Conservation (phyloP, 2,329 filamentous ascomycete genomes). For the Talaromyces sp. region DNA sequence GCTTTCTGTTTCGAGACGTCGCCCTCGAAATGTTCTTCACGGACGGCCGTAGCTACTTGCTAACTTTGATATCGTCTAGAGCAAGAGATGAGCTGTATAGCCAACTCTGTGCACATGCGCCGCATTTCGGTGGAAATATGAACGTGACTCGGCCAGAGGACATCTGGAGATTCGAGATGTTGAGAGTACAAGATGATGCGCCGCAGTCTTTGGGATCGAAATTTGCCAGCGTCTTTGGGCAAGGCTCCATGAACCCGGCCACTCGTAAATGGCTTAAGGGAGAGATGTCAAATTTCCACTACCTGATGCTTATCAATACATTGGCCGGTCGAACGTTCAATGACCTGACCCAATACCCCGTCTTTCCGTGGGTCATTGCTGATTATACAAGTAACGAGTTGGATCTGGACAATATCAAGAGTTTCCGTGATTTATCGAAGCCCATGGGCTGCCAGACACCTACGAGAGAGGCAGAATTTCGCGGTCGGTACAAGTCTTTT, state of each 20-base stretch:
- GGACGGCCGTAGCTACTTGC: slow-evolving; percentile 88
- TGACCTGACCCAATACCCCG: slow-evolving; percentile 94
- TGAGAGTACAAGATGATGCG: slow-evolving; percentile 66
- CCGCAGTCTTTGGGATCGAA: slow-evolving; percentile 75
- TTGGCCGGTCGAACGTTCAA: slow-evolving; percentile 97
- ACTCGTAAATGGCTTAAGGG: slow-evolving; percentile 89
- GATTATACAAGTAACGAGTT: slow-evolving; percentile 94
- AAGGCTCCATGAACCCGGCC: slow-evolving; percentile 75
- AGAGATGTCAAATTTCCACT: slow-evolving; percentile 97
- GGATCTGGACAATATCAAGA: slow-evolving; percentile 77
- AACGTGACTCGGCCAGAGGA: slow-evolving; percentile 77
- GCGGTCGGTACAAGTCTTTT: slow-evolving; percentile 81
- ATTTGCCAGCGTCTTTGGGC: slow-evolving; percentile 88
- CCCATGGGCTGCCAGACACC: slow-evolving; percentile 91
- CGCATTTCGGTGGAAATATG: slow-evolving; percentile 70
- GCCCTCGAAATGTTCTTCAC: slow-evolving; percentile 97
- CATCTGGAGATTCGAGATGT: slow-evolving; percentile 83
- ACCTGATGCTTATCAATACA: slow-evolving; percentile 97
- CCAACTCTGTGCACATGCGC: slow-evolving; percentile 74
- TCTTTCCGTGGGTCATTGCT: slow-evolving; percentile 95
- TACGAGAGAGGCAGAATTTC: slow-evolving; percentile 73
- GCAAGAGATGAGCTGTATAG: slow-evolving; percentile 77
- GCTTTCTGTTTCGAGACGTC: slow-evolving; percentile 93
- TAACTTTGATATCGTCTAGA: slow-evolving; percentile 74
- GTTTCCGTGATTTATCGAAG: slow-evolving; percentile 87